Conservation (phyloP, 176 grass and related monocot genomes). For the Rhynchospora tenuis region DNA sequence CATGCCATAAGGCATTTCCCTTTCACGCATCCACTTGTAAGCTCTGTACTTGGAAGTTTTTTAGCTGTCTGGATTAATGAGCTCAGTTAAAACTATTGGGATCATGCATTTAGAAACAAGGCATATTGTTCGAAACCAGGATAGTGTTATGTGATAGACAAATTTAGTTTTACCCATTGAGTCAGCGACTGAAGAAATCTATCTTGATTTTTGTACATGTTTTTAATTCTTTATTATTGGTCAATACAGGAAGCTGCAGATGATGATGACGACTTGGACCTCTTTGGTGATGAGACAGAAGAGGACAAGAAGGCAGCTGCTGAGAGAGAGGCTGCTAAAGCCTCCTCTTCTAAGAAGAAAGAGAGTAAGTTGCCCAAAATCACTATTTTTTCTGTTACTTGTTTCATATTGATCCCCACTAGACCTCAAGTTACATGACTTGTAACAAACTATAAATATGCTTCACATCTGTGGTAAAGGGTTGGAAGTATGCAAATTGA, state of each 20-base stretch:
- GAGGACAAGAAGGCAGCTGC: constrained; percentile 87
- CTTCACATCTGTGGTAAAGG: not conserved
- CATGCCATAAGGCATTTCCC: no score
- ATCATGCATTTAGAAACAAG: no score
- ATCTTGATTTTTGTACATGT: not conserved
- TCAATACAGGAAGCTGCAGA: constrained; percentile 38
- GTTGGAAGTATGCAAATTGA: not conserved
- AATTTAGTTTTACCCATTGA: not conserved
- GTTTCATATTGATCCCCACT: not conserved
- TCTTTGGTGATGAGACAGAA: constrained; percentile 89
- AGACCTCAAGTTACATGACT: not conserved
- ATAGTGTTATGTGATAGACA: no score
- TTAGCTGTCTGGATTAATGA: no score
- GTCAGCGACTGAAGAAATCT: not conserved
- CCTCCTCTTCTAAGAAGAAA: constrained; percentile 82
- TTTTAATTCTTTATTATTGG: not conserved
- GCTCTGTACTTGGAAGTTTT: no score
- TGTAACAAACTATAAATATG: not conserved
- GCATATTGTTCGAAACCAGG: no score
- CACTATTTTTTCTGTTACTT: not conserved
- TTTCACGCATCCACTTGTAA: no score
- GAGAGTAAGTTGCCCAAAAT: constrained; percentile 45
- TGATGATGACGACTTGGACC: constrained; percentile 64
- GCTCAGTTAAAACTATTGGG: no score
- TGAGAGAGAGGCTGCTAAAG: constrained; percentile 61